Evolutionary conservation across 345 rosid species (phyloP).

Genomic region (Populus tremula): DNA sequence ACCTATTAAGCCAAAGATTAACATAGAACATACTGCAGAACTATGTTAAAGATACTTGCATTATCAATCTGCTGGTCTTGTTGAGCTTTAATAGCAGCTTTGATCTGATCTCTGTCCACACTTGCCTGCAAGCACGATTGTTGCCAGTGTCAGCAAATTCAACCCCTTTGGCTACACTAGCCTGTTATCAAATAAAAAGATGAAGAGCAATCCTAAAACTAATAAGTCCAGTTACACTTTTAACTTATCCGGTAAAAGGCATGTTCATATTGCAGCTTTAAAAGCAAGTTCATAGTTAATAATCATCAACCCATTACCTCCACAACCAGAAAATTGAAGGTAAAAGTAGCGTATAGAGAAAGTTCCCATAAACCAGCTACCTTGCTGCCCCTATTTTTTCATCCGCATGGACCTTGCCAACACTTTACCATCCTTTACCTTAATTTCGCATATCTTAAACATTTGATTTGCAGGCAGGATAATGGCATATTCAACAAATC

Average conservation of each 20-base stretch:
- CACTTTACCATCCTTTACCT: no score
- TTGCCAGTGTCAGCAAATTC: neutral
- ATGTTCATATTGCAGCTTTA: neutral
- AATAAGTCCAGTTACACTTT: neutral
- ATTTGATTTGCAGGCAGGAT: neutral
- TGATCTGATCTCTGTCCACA: conserved; percentile 86
- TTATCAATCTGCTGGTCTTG: conserved; percentile 96
- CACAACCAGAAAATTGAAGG: neutral
- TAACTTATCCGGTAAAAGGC: neutral
- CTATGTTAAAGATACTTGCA: conserved; percentile 37
- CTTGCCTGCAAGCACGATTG: conserved; percentile 52
- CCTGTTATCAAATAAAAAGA: neutral
- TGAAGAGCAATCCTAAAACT: neutral
- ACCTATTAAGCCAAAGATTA: neutral
- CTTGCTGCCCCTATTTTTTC: neutral
- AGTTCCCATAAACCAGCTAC: neutral
- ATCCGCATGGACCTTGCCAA: neutral
- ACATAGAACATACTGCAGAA: neutral
- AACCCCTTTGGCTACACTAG: neutral
- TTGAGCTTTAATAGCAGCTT: conserved; percentile 99
- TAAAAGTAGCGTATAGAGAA: no score
- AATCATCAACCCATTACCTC: no score
- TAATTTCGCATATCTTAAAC: neutral
- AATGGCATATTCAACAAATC: neutral
- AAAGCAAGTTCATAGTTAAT: neutral